Conservation (phyloP, 164 flowering plant species). For the Buxus sempervirens region DNA sequence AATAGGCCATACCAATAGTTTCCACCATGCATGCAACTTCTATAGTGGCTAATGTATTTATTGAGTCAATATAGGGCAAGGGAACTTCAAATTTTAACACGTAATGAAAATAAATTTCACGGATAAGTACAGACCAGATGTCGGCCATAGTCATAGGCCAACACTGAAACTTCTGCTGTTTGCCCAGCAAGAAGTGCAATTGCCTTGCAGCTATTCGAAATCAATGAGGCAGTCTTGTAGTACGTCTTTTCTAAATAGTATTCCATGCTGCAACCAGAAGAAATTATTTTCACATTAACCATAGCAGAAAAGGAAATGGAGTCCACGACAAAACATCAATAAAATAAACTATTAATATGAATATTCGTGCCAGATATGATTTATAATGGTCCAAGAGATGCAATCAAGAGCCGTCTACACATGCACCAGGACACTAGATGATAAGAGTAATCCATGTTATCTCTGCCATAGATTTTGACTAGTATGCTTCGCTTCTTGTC, state of each 20-base stretch:
- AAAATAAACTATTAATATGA: too few species aligned
- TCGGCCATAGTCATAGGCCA: slow-evolving; percentile 88
- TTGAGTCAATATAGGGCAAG: background rate
- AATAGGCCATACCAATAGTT: background rate
- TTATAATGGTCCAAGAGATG: background rate
- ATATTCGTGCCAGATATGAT: background rate
- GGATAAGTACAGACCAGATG: slow-evolving; percentile 65
- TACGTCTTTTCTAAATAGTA: slow-evolving; percentile 91
- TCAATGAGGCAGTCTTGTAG: slow-evolving; percentile 93
- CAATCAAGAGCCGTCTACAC: background rate
- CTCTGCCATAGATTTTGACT: background rate
- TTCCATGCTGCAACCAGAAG: slow-evolving; percentile 70
- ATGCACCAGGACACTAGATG: background rate
- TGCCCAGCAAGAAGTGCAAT: slow-evolving; percentile 92
- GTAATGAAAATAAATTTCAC: background rate
- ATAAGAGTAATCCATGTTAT: background rate
- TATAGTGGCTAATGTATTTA: background rate
- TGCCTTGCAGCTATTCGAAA: slow-evolving; percentile 93
- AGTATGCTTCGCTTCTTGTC: too few species aligned
- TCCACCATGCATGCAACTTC: background rate
- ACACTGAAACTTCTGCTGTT: slow-evolving; percentile 73
- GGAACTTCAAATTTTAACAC: too few species aligned
- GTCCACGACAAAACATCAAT: background rate
- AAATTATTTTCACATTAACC: slow-evolving; percentile 6
- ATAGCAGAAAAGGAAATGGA: background rate